Percentiles rank a stretch among this genome's conserved stretches.
phyloP scores from a whole-genome alignment of 108 stramenopile species.

The Discostella stelligeroides region DNA sequence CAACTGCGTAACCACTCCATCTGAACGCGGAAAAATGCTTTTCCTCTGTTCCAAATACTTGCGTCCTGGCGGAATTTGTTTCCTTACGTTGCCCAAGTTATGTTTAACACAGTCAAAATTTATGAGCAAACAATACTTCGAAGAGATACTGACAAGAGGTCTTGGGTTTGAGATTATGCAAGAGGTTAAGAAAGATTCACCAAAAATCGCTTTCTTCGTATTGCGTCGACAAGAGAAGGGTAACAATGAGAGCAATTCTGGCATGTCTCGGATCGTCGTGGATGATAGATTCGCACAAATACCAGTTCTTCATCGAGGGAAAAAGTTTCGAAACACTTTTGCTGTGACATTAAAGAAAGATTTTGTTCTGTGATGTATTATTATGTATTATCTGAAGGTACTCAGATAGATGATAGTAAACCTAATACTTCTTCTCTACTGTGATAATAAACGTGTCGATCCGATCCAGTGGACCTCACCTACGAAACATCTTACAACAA shows the following conservation, averaged over 20 bases:
- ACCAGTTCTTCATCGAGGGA: conserved; percentile 54
- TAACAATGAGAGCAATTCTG: neutral
- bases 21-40: conserved; percentile 85
- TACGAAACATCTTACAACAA: too few species aligned
- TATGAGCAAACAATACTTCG: conserved; percentile 58
- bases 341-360: conserved; percentile 53
- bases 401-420: too few species aligned
- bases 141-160: conserved; percentile 56
- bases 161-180: conserved; percentile 70
- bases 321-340: conserved; percentile 80
- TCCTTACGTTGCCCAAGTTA: conserved; percentile 76
- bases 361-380: too few species aligned
- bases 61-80: conserved; percentile 78
- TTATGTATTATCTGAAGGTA: conserved; percentile 1
- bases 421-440: too few species aligned
- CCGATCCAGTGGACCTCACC: too few species aligned
- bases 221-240: conserved; percentile 51
- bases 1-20: conserved; percentile 88
- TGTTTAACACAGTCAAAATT: conserved; percentile 79
- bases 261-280: conserved; percentile 2
- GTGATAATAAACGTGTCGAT: too few species aligned
- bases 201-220: conserved; percentile 81
- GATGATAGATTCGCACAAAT: conserved; percentile 26
- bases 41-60: conserved; percentile 67
- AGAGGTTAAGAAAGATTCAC: conserved; percentile 66